Evolutionary conservation across 768 basidiomycete genomes (phyloP).

Genomic region (Dioszegia aurantiaca): DNA sequence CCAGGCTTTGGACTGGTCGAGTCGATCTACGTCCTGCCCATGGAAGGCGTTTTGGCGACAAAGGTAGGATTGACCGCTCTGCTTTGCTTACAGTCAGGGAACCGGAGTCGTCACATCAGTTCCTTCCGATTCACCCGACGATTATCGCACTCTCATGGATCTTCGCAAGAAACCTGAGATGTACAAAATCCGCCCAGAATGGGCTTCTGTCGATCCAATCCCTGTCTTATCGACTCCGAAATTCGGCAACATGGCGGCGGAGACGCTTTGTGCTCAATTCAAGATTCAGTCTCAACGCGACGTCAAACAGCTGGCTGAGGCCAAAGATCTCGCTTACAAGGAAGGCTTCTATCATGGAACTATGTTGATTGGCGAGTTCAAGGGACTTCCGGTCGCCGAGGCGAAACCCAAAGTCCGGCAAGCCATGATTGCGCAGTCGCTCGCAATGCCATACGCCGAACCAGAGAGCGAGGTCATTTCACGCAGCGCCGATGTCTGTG

Average conservation of each 20-base stretch:
- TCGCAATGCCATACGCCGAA: slow-evolving; percentile 90
- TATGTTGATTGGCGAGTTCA: slow-evolving; percentile 88
- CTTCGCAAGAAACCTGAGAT: slow-evolving; percentile 93
- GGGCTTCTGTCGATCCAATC: slow-evolving; percentile 79
- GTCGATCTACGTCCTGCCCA: slow-evolving; percentile 93
- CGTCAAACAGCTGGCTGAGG: slow-evolving; percentile 84
- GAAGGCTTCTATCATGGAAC: slow-evolving; percentile 95
- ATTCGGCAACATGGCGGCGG: slow-evolving; percentile 89
- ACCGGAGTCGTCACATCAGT: slow-evolving; percentile 98
- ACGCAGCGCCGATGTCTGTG: slow-evolving; percentile 92
- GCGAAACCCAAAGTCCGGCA: slow-evolving; percentile 86
- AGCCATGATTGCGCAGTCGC: slow-evolving; percentile 69
- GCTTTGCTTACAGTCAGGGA: slow-evolving; percentile 58
- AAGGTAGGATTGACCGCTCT: slow-evolving; percentile 59
- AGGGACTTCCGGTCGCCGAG: slow-evolving; percentile 80
- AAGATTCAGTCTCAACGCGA: slow-evolving; percentile 97
- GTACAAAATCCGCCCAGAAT: slow-evolving; percentile 88
- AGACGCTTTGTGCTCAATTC: slow-evolving; percentile 74
- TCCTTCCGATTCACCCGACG: slow-evolving; percentile 97
- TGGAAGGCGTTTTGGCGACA: slow-evolving; percentile 95
- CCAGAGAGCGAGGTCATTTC: slow-evolving; percentile 87
- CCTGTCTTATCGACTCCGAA: slow-evolving; percentile 83
- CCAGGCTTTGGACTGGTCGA: slow-evolving; percentile 79
- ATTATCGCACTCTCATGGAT: slow-evolving; percentile 83
- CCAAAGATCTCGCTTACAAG: slow-evolving; percentile 97